Conservation (phyloP, 176 grass and related monocot genomes). For the Tillandsia fasciculata region DNA sequence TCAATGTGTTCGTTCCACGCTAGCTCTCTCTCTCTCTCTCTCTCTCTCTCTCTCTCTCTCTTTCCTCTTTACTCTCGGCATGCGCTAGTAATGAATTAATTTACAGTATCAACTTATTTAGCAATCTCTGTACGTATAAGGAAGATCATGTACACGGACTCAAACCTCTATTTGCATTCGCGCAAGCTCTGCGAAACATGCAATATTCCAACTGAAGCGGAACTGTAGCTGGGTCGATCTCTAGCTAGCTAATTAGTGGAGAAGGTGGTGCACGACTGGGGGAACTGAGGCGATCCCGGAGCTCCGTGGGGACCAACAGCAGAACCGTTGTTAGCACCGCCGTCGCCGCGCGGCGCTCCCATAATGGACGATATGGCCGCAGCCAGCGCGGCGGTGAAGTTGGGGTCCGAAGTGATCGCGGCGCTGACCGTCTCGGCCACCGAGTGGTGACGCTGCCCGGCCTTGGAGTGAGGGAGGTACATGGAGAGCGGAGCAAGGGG, state of each 20-base stretch:
- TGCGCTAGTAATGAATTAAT: no score
- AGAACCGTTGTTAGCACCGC: not conserved
- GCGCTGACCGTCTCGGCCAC: conserved; percentile 9
- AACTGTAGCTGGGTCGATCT: not conserved
- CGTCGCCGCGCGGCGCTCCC: not conserved
- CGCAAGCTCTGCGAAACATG: no score
- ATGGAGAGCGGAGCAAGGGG: not conserved
- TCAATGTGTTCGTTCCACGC: no score
- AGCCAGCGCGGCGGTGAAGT: conserved; percentile 18
- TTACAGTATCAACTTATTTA: no score
- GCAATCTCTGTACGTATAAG: no score
- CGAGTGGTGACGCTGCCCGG: not conserved
- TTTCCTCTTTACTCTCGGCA: no score
- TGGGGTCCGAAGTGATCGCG: conserved; percentile 10
- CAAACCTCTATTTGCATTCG: no score
- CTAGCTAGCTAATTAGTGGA: conserved; percentile 3
- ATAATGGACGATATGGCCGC: conserved; percentile 13
- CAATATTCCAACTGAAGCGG: no score
- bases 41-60: no score
- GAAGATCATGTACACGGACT: no score
- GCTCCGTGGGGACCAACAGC: not conserved
- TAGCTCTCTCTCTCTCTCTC: no score
- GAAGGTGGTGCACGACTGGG: conserved; percentile 13
- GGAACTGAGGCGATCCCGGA: conserved; percentile 1
- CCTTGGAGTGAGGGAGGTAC: not conserved